Percentiles rank a stretch among this genome's conserved stretches.
phyloP scores from a whole-genome alignment of 2,329 filamentous ascomycete species.

The Plenodomus tracheiphilus region DNA sequence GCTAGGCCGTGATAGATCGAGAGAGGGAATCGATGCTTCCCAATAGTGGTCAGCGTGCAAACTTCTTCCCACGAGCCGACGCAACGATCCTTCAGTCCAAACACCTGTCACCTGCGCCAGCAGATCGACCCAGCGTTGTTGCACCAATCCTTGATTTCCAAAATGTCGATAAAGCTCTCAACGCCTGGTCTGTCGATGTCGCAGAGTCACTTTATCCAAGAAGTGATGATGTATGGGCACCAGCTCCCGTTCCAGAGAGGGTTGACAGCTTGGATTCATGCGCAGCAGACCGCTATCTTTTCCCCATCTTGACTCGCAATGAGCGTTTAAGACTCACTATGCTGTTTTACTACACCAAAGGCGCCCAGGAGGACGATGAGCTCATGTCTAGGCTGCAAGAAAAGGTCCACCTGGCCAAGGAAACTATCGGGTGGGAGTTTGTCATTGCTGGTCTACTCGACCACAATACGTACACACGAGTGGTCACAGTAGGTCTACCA shows the following conservation, averaged over 20 bases:
- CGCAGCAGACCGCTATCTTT: conserved; percentile 36
- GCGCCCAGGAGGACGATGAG: conserved; percentile 46
- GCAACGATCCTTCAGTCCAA: conserved; percentile 26
- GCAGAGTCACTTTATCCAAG: conserved; percentile 21
- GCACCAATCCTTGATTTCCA: conserved; percentile 29
- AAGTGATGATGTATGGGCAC: conserved; percentile 15
- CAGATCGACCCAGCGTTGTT: conserved; percentile 22
- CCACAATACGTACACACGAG: conserved; percentile 48
- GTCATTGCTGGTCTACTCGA: conserved; percentile 52
- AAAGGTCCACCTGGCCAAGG: conserved; percentile 47
- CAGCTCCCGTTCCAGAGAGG: conserved; percentile 21
- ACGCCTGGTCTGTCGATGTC: conserved; percentile 18
- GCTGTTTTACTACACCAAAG: conserved; percentile 52
- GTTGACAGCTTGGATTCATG: conserved; percentile 9
- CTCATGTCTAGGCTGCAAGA: conserved; percentile 49
- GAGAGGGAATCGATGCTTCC: conserved; percentile 11
- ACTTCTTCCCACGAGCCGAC: conserved; percentile 35
- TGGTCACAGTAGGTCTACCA: conserved; percentile 49
- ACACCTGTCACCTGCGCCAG: conserved; percentile 16
- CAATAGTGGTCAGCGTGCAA: conserved; percentile 9
- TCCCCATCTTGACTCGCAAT: conserved; percentile 41
- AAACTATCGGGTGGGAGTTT: conserved; percentile 52
- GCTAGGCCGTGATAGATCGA: background rate
- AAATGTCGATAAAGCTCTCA: conserved; percentile 20
- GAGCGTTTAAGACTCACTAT: conserved; percentile 45